Conservation (phyloP, 2,329 filamentous ascomycete genomes). For the Exophiala lecanii-corni region DNA sequence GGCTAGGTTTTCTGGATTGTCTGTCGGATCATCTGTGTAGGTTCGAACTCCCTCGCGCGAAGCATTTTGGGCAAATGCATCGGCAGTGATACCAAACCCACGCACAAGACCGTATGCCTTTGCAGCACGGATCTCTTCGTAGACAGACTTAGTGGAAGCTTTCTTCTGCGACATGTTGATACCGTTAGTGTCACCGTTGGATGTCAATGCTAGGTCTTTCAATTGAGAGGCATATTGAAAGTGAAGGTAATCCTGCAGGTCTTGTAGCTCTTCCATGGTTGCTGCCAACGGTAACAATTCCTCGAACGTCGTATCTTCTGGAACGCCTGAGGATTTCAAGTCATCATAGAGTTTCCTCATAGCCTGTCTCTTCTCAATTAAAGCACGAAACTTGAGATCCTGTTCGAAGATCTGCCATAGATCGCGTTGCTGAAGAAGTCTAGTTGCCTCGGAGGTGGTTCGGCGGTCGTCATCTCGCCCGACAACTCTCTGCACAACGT, state of each 20-base stretch:
- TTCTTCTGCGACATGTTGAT: constrained; percentile 72
- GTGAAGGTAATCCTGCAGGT: constrained; percentile 92
- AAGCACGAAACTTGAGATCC: constrained; percentile 89
- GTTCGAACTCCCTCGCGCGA: constrained; percentile 72
- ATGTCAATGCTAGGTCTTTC: constrained; percentile 67
- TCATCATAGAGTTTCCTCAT: constrained; percentile 75
- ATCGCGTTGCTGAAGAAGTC: constrained; percentile 85
- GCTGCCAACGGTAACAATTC: constrained; percentile 74
- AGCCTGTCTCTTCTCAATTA: constrained; percentile 85
- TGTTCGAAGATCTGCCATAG: constrained; percentile 93
- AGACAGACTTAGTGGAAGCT: constrained; percentile 73
- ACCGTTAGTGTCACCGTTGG: constrained; percentile 53
- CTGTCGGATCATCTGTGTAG: constrained; percentile 77
- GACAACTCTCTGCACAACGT: constrained; percentile 67
- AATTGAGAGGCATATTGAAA: constrained; percentile 85
- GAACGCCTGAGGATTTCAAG: constrained; percentile 60
- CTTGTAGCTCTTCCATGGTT: constrained; percentile 92
- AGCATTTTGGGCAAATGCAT: constrained; percentile 82
- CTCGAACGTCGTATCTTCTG: constrained; percentile 71
- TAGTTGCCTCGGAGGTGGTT: constrained; percentile 72
- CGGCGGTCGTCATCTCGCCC: constrained; percentile 62
- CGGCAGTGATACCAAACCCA: constrained; percentile 84
- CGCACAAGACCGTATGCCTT: constrained; percentile 77
- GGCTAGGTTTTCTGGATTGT: constrained; percentile 79
- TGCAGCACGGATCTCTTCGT: constrained; percentile 77